Base-by-base conservation (phyloP, 148 eudicot genomes). In the Persicaria maculosa region DNA sequence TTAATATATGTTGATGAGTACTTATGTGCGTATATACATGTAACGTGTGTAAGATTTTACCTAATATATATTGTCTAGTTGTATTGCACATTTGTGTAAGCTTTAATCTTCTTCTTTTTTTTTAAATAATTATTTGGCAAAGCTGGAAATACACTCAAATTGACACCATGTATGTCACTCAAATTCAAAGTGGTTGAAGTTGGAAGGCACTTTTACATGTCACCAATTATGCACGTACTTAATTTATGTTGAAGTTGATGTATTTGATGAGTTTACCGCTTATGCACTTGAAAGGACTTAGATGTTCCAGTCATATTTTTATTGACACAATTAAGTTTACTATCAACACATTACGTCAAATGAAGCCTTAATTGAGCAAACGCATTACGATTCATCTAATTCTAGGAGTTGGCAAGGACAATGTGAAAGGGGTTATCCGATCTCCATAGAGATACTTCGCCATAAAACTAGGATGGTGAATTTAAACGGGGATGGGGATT, bases 141-240 rank as follows among this genome's bases (percentile, higher is more conserved):
- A 14, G 47, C 15, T 65, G 70, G 70, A 65, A 65, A 7, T 65
- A 65, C 70, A 65, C 70, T 65, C 70, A 65, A 25, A 31, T 62
- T 62, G 6, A 62, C 44, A 25, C 31, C 44, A 62, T 62, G 68
- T 22, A 4, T 12, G 6, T 17, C 44, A 10, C 44, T 62, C 44
- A 31, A 4, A 31, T 9, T 25, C 44, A 62, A 62, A 25, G 68
- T 62, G 44, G 44, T 62, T 65, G 70, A 14, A 45, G 5, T 22
- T 62, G 44, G 31, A 4, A 62, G 5, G 44, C 36, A 62, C 2
- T 36, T 22, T 31, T 3, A 9, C n/a, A 59, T 25, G 36, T 3
- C 68, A 25, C 14, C 0, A 22, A 22, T 59, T 31, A 31, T 31
- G 40, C 40, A 31, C 40, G 40, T 3, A 31, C 40, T 31, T 31